Evolutionary conservation across 1,284 basidiomycete species (phyloP), one percentile per base, ranked within the genome.

Genomic region (Dichomitus squalens): DNA sequence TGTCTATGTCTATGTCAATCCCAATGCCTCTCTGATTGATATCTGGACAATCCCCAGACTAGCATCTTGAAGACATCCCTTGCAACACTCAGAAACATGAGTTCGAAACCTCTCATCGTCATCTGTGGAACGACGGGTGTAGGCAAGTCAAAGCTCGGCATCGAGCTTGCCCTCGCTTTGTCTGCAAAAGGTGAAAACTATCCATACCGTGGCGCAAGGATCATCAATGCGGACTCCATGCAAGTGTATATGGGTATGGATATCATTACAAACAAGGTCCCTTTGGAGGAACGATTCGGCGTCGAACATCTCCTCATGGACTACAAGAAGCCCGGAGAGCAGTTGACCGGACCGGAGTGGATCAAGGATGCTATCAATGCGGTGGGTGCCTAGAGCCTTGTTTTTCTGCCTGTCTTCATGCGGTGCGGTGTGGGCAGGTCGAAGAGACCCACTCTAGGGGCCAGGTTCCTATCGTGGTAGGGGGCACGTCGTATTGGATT

Each of bases 211-310:
- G 82, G 84, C 16, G 88, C 87, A 14, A 82, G 88, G 67, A 82
- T 98, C 64, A 90, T 99, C 70, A 98, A 97, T 66, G 93, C 95
- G 8, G 97, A 99, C 75, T 89, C 96, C 9, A 99, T 99, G 96
- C 97, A 99, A 74, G 89, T 96, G 14, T 99, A 99, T 73, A 79
- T 80, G n/a, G 96, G 96, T 0, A 81, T 99, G 67, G 92, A 98
- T 71, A 79, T 97, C 52, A 90, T 98, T 67, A 99, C 97, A 20
- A 99, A 99, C 75, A 99, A 99, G 75, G 85, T 96, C 8, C 87
- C 93, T 0, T 62, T 75, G 14, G 76, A 80, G 29, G 95, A 99
- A 73, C 88, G 84, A 73, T 78, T 82, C 41, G 95, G 92, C 0
- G 79, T 99, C 16, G 87, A 88, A 40, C 97, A 99, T 76, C 87